Conservation (phyloP, 139 green algal species). For the Chlorella vulgaris region DNA sequence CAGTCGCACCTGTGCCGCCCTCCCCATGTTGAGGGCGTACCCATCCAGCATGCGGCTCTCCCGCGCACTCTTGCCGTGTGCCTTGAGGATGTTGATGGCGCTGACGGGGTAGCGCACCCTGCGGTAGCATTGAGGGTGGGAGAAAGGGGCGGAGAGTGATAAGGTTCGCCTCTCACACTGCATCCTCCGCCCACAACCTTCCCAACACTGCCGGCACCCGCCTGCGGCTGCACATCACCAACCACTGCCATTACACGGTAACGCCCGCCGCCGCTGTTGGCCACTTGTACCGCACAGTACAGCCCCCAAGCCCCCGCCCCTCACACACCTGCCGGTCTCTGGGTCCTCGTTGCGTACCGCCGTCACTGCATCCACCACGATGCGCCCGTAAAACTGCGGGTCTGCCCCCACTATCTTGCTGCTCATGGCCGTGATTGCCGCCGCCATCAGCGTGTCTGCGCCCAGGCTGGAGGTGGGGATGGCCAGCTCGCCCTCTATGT, state of each 20-base stretch:
- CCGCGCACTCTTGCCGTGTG: conserved; percentile 88
- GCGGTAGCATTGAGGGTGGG: conserved; percentile 25
- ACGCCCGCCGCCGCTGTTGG: too few relatives aligned
- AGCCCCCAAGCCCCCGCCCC: too few relatives aligned
- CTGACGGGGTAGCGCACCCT: conserved; percentile 86
- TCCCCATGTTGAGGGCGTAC: conserved; percentile 94
- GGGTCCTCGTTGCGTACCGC: conserved; percentile 16
- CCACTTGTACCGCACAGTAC: too few relatives aligned
- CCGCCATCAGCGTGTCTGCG: conserved; percentile 83
- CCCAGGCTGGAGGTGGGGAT: conserved; percentile 81
- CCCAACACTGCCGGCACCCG: too few relatives aligned
- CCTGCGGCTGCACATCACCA: not conserved
- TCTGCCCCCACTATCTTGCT: conserved; percentile 93
- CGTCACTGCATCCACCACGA: conserved; percentile 84
- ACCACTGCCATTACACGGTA: not conserved
- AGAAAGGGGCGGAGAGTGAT: too few relatives aligned
- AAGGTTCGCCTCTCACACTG: too few relatives aligned
- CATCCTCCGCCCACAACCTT: too few relatives aligned
- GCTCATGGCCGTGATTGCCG: conserved; percentile 92
- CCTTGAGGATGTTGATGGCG: conserved; percentile 99
- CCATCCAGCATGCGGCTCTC: conserved; percentile 92
- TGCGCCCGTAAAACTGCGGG: conserved; percentile 86
- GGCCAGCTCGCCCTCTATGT: conserved; percentile 87
- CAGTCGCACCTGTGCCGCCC: conserved; percentile 87
- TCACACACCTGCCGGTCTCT: conserved; percentile 13